Evolutionary conservation across 2,329 filamentous ascomycete species (phyloP), one percentile per base, ranked within the genome.

Genomic region (Aspergillus sp.): DNA sequence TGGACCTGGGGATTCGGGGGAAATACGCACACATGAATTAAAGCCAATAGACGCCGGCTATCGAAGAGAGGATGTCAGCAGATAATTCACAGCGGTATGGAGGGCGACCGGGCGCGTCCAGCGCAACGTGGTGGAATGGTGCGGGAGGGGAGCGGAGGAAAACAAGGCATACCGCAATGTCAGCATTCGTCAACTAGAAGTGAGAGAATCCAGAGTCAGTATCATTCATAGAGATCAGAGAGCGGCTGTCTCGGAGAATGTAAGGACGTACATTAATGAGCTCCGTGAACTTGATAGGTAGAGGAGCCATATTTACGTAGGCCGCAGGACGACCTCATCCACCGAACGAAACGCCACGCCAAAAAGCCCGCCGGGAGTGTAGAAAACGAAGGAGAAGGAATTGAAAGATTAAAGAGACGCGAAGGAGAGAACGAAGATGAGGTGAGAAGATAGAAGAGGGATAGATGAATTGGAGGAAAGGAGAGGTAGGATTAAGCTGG

Each of bases 201-300:
- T 51, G 52, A 55, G 50, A 47, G 47, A 45, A 56, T 64, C 60
- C 63, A 58, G 45, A 13, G 63, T 82, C 76, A 64, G 61, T 36
- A 31, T 49, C 38, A 40, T 31, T 16, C 11, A 47, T 20, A 19
- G 34, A 45, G 34, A 16, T 38, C 20, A 20, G 40, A 10, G 11
- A 21, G 25, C 31, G 20, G 38, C n/a, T 17, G 25, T 23, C 36
- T 42, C 43, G 16, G 14, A 34, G 36, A 32, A 32, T 75, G 56
- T 78, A 68, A 63, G 71, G 75, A 67, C 72, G 59, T 76, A 87
- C 85, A 81, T 92, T 89, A 74, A 93, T 83, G 70, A 93, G 84
- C 86, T 96, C 91, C 74, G 88, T 88, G 77, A 96, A 95, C 81
- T 91, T 91, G 79, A 96, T 96, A 70, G 89, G 91, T 71, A 95